Evolutionary conservation across 257 asterid species (phyloP).

Genomic region (Fraxinus anomala): DNA sequence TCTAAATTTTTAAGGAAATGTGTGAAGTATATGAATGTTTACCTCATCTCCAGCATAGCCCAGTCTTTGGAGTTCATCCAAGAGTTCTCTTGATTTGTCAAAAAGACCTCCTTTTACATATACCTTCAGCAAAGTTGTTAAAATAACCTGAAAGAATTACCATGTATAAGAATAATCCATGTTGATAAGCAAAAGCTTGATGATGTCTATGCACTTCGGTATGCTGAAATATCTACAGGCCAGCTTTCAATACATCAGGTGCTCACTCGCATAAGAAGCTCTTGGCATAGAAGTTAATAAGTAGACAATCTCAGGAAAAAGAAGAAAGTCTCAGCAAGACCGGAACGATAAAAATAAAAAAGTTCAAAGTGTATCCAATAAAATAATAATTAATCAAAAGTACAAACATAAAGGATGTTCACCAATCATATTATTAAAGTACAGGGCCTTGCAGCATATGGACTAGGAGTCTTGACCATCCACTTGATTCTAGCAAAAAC

Average conservation of each 20-base stretch:
- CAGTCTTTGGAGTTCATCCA: conserved; percentile 68
- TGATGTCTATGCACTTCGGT: not conserved
- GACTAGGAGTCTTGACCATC: not conserved
- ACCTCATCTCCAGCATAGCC: conserved; percentile 96
- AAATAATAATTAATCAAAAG: not conserved
- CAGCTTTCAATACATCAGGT: not conserved
- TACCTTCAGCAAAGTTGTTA: conserved; percentile 85
- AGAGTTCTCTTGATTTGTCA: conserved; percentile 80
- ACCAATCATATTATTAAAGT: not conserved
- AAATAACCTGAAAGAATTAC: conserved; percentile 61
- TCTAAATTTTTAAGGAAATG: not conserved
- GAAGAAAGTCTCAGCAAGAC: not conserved
- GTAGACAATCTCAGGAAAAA: not conserved
- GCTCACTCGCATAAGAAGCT: conserved; percentile 15
- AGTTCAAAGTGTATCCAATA: not conserved
- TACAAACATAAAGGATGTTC: not conserved
- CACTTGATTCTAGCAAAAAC: not conserved
- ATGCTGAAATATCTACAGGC: not conserved
- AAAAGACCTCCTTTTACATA: conserved; percentile 78
- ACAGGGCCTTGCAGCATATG: not conserved
- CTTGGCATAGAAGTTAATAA: conserved; percentile 10
- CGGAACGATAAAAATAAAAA: not conserved
- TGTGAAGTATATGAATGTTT: conserved; percentile 22
- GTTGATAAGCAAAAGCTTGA: conserved; percentile 5
- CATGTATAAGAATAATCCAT: not conserved